A percentile compares a stretch with the other conserved stretches of the same genome.
These are phyloP conservation scores for Houttuynia cordata DNA, from an alignment of 164 flowering plant species.

Conservation along the genomic window DNA sequence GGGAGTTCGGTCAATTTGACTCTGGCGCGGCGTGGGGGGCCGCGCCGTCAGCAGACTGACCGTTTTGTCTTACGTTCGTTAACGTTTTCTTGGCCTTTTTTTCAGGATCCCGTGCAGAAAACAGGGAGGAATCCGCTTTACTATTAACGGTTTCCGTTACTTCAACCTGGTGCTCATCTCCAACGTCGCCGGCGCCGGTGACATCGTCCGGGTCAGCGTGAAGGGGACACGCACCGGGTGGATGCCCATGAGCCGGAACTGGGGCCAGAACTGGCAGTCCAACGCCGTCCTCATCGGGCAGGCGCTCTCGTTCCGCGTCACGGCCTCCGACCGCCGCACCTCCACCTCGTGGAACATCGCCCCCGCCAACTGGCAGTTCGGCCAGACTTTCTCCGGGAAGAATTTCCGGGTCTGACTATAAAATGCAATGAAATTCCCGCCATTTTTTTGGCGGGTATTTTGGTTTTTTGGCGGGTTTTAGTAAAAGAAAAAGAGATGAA, in stretches of 20 bases:
- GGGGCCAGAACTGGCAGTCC: constrained; percentile 89
- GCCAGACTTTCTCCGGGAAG: constrained; percentile 65
- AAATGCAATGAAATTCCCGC: constrained; percentile 5
- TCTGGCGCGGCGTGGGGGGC: too few species aligned
- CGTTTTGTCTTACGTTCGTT: too few species aligned
- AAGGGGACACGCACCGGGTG: constrained; percentile 58
- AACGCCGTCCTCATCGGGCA: constrained; percentile 49
- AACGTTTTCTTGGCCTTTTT: background rate
- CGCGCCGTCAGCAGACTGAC: too few species aligned
- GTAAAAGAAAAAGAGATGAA: background rate
- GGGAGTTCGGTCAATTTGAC: too few species aligned
- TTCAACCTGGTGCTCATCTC: constrained; percentile 60
- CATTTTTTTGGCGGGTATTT: constrained; percentile 1
- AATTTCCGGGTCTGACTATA: constrained; percentile 48
- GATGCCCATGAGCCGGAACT: constrained; percentile 65
- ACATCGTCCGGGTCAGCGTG: constrained; percentile 38
- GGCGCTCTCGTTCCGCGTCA: constrained; percentile 60
- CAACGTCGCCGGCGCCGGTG: constrained; percentile 83
- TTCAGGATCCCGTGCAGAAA: constrained; percentile 69
- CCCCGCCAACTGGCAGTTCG: constrained; percentile 68
- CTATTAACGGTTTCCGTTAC: constrained; percentile 61
- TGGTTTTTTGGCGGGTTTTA: constrained; percentile 9
- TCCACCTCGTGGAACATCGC: constrained; percentile 62
- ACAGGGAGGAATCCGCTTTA: constrained; percentile 64
- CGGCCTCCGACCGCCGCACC: constrained; percentile 55